phyloP scores from a whole-genome alignment of 768 basidiomycete species.

The Coprinopsis strossmayeri region DNA sequence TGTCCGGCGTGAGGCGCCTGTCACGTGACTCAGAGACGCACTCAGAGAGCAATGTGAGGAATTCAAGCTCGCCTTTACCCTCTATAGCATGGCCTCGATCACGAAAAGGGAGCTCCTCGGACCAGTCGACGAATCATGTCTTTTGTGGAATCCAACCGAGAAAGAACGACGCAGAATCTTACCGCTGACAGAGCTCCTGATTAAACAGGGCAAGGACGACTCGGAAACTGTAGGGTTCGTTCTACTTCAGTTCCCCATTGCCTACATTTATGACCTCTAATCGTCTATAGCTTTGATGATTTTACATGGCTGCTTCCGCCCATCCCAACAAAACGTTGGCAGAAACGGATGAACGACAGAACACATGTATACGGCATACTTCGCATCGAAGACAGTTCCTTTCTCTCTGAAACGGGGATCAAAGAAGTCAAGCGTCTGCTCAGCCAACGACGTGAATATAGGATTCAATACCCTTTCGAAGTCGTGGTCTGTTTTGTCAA shows the following conservation, averaged over 20 bases:
- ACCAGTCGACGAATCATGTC: not conserved
- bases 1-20: too few species aligned
- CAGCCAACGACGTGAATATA: too few species aligned
- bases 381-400: not conserved
- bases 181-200: not conserved
- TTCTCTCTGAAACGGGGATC: not conserved
- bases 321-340: not conserved
- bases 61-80: too few species aligned
- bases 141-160: not conserved
- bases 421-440: not conserved
- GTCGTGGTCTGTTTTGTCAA: not conserved
- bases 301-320: conserved; percentile 3
- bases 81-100: too few species aligned
- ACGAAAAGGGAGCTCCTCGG: too few species aligned
- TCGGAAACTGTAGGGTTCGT: too few species aligned
- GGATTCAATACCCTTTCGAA: not conserved
- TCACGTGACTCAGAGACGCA: too few species aligned
- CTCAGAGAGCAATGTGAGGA: too few species aligned
- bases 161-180: not conserved
- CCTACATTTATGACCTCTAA: not conserved
- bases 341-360: not conserved
- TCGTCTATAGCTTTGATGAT: conserved; percentile 1
- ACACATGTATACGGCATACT: not conserved
- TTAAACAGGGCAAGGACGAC: not conserved
- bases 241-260: too few species aligned